Evolutionary conservation across 1,139 yeast genomes (phyloP).

Genomic region (Nadsonia commutata): DNA sequence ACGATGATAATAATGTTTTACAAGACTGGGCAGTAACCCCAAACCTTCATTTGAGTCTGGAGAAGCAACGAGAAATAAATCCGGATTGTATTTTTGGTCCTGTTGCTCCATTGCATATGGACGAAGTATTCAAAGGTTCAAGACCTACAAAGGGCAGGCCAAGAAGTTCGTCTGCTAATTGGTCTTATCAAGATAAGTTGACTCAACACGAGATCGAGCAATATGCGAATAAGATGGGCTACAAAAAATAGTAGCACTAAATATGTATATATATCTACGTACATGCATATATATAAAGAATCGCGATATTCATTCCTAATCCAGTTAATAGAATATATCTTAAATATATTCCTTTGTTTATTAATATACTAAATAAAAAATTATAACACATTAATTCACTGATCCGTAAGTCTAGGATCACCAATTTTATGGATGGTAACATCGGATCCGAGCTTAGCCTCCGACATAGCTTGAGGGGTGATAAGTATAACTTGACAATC

Average conservation of each 20-base stretch:
- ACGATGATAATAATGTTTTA: conserved; percentile 39
- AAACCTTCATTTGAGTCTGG: conserved; percentile 36
- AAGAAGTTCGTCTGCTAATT: conserved; percentile 44
- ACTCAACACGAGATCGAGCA: conserved; percentile 33
- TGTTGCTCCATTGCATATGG: conserved; percentile 51
- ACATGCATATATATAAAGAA: too few species aligned
- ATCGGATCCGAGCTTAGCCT: conserved; percentile 45
- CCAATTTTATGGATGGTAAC: conserved; percentile 61
- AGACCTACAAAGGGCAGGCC: conserved; percentile 36
- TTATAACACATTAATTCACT: not conserved
- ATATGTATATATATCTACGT: too few species aligned
- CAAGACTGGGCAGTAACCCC: conserved; percentile 67
- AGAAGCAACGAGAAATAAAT: conserved; percentile 46
- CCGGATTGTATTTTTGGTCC: conserved; percentile 72
- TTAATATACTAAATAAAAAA: conserved; percentile 3
- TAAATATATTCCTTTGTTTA: too few species aligned
- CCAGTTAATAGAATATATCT: too few species aligned
- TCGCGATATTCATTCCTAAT: too few species aligned
- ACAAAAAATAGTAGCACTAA: conserved; percentile 17
- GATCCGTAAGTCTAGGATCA: conserved; percentile 27
- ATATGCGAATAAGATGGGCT: conserved; percentile 44
- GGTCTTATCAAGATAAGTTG: conserved; percentile 33
- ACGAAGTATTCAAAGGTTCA: conserved; percentile 44
- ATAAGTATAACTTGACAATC: conserved; percentile 75
- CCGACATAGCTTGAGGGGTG: conserved; percentile 87